Evolutionary conservation across 1,284 basidiomycete species (phyloP), one percentile per base, ranked within the genome.

Genomic region (Rhodotorula sp.): DNA sequence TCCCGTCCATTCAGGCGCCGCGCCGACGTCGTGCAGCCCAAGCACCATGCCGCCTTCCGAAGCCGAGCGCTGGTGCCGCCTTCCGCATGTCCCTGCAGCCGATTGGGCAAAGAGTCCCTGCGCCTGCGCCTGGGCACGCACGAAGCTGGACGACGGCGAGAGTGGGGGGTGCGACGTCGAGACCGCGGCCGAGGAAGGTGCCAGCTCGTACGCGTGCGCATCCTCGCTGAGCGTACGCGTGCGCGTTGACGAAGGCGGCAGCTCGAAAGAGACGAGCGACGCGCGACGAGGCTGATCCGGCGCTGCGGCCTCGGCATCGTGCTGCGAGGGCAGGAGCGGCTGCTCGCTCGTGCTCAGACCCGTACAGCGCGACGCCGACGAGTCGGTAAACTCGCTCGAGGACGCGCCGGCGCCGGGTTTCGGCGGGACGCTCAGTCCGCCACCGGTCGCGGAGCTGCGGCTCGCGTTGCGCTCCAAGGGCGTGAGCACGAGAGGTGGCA

Each of bases 241-340:
- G 7, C 62, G 25, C 19, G 45, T 17, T 14, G 64, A 34, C 13
- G 46, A 23, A 4, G 55, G 55, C 5, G 64, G 64, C 8, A 65
- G 55, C 7, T 65, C 64, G 48, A 65, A 65, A 13, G 55, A 58
- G 34, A 65, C 64, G 48, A 58, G 41, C 7, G 55, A 58, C 13
- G 56, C 41, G 48, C 64, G 64, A 19, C 64, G 64, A 10, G 23
- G 14, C 8, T 41, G 56, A 23, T 25, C 8, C 46, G 46, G 3
- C 34, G 54, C 16, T 7, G 34, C 34, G 34, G 34, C 34, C 5
- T 34, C 19, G 41, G 16, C 16, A 34, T 49, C 23, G 7, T 23
- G 23, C 13, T 3, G 9, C 53, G 17, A n/a, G 12, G 4, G 53
- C n/a, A 19, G 25, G 45, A 56, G 55, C 21, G 19, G 46, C n/a